Conservation (phyloP, 2,329 filamentous ascomycete species). For the Chaetomiaceae sp. region DNA sequence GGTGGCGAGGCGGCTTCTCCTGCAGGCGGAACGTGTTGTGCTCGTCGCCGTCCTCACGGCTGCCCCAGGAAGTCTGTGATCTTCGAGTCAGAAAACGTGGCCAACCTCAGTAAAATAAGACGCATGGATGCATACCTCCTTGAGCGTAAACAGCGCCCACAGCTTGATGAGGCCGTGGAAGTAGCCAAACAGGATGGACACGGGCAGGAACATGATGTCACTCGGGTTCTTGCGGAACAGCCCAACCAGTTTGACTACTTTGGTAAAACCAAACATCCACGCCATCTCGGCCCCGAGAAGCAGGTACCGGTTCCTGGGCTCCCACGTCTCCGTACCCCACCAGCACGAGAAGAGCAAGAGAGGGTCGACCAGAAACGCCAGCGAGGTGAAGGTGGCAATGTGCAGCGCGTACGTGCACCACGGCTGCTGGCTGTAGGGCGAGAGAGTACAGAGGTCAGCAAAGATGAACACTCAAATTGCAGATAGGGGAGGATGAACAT, state of each 20-base stretch:
- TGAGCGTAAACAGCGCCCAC: slow-evolving; percentile 76
- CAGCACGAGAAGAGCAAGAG: slow-evolving; percentile 66
- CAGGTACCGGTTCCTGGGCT: slow-evolving; percentile 46
- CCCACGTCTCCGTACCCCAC: slow-evolving; percentile 62
- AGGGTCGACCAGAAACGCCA: slow-evolving; percentile 75
- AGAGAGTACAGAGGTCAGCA: slow-evolving; percentile 11
- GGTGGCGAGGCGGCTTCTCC: slow-evolving; percentile 30
- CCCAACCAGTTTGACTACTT: slow-evolving; percentile 84
- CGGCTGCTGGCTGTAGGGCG: slow-evolving; percentile 65
- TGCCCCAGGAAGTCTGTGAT: slow-evolving; percentile 86
- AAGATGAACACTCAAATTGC: neutral
- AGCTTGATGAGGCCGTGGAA: slow-evolving; percentile 91
- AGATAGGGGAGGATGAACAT: slow-evolving; percentile 43
- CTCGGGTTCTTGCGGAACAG: slow-evolving; percentile 80
- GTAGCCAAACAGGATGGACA: slow-evolving; percentile 89
- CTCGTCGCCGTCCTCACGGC: slow-evolving; percentile 83
- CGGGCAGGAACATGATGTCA: slow-evolving; percentile 73
- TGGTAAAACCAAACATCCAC: slow-evolving; percentile 79
- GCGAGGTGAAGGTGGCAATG: slow-evolving; percentile 85
- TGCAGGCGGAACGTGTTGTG: slow-evolving; percentile 52
- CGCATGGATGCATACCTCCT: slow-evolving; percentile 61
- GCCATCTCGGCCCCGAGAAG: slow-evolving; percentile 56
- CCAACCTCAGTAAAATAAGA: no score
- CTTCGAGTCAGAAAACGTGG: neutral
- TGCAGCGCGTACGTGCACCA: slow-evolving; percentile 95